Conservation (phyloP, 352 stramenopile genomes). For the Globisporangium echinulatum region DNA sequence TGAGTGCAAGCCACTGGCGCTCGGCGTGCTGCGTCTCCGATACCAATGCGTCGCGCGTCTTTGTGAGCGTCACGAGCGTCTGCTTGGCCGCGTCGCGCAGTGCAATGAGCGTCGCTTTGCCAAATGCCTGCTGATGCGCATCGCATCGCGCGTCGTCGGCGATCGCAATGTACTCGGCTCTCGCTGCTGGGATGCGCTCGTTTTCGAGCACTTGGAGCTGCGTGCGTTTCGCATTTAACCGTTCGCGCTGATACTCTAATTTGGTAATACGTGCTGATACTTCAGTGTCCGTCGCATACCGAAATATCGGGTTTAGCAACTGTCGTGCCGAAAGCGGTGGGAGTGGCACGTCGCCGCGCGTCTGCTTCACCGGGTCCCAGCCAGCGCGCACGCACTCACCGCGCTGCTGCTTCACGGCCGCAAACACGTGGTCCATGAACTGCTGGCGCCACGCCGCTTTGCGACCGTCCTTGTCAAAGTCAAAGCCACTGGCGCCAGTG, state of each 20-base stretch:
- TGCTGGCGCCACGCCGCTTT: slow-evolving; percentile 55
- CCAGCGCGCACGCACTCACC: slow-evolving; percentile 55
- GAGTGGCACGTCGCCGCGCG: slow-evolving; percentile 42
- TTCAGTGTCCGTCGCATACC: slow-evolving; percentile 61
- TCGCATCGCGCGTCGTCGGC: slow-evolving; percentile 67
- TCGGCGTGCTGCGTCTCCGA: slow-evolving; percentile 46
- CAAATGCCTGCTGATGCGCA: slow-evolving; percentile 51
- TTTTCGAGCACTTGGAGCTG: slow-evolving; percentile 32
- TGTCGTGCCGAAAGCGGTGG: slow-evolving; percentile 54
- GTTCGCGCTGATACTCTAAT: slow-evolving; percentile 49
- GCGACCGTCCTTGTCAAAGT: slow-evolving; percentile 68
- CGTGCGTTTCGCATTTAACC: slow-evolving; percentile 35
- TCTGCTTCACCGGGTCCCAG: slow-evolving; percentile 41
- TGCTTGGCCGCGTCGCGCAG: slow-evolving; percentile 67
- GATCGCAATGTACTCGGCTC: slow-evolving; percentile 68
- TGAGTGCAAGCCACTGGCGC: slow-evolving; percentile 29
- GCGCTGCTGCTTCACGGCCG: slow-evolving; percentile 45
- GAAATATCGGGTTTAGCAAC: slow-evolving; percentile 57
- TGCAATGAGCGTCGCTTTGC: slow-evolving; percentile 52
- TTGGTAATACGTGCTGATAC: slow-evolving; percentile 45
- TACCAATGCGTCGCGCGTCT: slow-evolving; percentile 38
- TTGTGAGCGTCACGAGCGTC: slow-evolving; percentile 34
- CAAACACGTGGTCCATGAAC: slow-evolving; percentile 60
- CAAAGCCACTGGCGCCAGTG: slow-evolving; percentile 23
- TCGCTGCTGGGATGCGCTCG: slow-evolving; percentile 56